Percentiles rank a stretch among this genome's conserved stretches.
Evolutionary conservation across 495 filamentous ascomycete species (phyloP).

Genomic region (Tuber brumale): DNA sequence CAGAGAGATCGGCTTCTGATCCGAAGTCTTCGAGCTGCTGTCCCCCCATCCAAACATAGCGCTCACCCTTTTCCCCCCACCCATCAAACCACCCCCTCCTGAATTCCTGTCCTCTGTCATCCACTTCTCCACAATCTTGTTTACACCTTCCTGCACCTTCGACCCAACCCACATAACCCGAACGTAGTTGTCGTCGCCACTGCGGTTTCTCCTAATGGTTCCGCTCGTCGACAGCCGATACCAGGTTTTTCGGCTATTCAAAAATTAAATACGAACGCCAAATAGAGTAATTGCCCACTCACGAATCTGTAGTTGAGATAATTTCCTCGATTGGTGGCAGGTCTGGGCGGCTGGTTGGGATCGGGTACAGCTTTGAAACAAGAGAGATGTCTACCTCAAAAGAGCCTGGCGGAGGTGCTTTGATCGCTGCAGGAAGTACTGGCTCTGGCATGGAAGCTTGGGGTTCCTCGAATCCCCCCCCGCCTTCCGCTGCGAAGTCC

Average conservation of each 20-base stretch:
- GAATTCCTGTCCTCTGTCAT: slow-evolving; percentile 52
- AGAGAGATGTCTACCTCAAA: slow-evolving; percentile 44
- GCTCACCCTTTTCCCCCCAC: slow-evolving; percentile 30
- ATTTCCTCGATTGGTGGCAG: slow-evolving; percentile 33
- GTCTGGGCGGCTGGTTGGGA: slow-evolving; percentile 24
- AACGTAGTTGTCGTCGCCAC: slow-evolving; percentile 53
- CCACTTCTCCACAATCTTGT: slow-evolving; percentile 55
- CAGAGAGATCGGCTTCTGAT: slow-evolving; percentile 13
- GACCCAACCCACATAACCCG: slow-evolving; percentile 53
- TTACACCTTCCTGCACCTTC: slow-evolving; percentile 48
- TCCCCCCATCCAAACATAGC: slow-evolving; percentile 42
- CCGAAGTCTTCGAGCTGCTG: slow-evolving; percentile 17
- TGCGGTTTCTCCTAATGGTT: slow-evolving; percentile 52
- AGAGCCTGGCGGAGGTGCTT: slow-evolving; percentile 21
- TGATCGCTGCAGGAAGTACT: slow-evolving; percentile 33
- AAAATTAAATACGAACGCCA: slow-evolving; percentile 16
- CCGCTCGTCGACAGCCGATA: slow-evolving; percentile 56
- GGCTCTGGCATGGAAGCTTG: slow-evolving; percentile 42
- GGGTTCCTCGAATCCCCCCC: slow-evolving; percentile 49
- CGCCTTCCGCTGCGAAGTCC: slow-evolving; percentile 46
- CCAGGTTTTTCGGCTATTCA: slow-evolving; percentile 52
- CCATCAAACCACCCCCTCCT: slow-evolving; percentile 25
- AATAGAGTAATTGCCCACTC: slow-evolving; percentile 13
- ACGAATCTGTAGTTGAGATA: slow-evolving; percentile 48
- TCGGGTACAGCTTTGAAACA: slow-evolving; percentile 47